Evolutionary conservation across 2,329 filamentous ascomycete genomes (phyloP), one percentile per base, ranked within the genome.

Genomic region (Trichothecium roseum): DNA sequence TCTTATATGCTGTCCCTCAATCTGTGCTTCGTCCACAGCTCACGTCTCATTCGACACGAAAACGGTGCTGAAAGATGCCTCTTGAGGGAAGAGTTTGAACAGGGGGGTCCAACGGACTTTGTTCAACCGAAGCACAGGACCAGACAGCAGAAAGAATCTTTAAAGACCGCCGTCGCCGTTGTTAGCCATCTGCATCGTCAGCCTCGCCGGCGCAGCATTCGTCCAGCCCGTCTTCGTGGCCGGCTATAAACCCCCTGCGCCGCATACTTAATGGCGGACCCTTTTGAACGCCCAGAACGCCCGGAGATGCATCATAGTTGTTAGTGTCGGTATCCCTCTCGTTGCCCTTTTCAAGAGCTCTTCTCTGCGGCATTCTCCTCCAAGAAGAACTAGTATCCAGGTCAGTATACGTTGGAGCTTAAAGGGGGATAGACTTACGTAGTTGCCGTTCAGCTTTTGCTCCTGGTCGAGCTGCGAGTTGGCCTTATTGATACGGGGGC

Each of bases 401-500:
- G 31, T 49, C 40, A 55, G 45, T n/a, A 34, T 40, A 22, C 30
- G 10, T 6, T 24, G 6, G 20, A 10, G n/a, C n/a, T n/a, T n/a
- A n/a, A n/a, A n/a, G n/a, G n/a, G 17, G 36, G n/a, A 27, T 13
- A n/a, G 3, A 74, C 79, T 69, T 69, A 85, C 81, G 68, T 83
- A 98, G 67, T 96, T 96, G 50, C 93, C 93, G 45, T 64, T 66
- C 52, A 87, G 50, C 73, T 98, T 98, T 73, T 98, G 91, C 58
- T 96, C 91, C 60, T 95, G 88, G 62, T 98, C 91, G 48, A 96
- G 75, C 69, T 98, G 91, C 56, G 84, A 91, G 62, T 88, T 81
- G 54, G 78, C 68, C 75, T 98, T 98, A 77, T 98, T 98, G 72
- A 98, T 98, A 65, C 93, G 86, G 43, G 93, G 91, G 42, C 91